These are phyloP conservation scores for Hericium alpestre DNA, from an alignment of 768 basidiomycete genomes.

Conservation along the genomic window DNA sequence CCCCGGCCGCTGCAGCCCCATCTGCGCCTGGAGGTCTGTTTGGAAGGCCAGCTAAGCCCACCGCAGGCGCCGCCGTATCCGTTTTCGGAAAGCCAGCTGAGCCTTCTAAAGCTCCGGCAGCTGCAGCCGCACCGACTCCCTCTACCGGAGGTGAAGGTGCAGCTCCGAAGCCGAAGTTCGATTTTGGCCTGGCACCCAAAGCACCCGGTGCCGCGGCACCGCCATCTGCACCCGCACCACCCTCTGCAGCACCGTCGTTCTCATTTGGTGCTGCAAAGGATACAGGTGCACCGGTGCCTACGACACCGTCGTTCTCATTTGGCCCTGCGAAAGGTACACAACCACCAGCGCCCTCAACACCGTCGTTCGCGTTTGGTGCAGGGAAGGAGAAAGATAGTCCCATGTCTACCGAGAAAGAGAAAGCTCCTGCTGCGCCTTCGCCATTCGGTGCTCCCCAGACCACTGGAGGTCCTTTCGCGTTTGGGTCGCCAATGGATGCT, in stretches of 20 bases:
- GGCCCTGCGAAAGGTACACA: neutral
- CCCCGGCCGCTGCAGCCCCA: neutral
- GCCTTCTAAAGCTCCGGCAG: neutral
- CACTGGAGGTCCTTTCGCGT: too few relatives aligned
- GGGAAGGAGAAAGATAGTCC: neutral
- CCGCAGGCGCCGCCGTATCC: neutral
- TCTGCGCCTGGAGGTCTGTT: neutral
- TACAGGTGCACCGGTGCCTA: neutral
- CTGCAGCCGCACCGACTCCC: conserved; percentile 1
- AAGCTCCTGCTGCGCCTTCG: conserved; percentile 2
- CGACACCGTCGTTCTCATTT: conserved; percentile 10
- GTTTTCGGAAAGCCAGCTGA: neutral
- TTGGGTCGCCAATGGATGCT: too few relatives aligned
- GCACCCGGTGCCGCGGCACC: conserved; percentile 3
- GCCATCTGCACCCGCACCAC: neutral
- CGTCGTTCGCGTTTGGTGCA: conserved; percentile 10
- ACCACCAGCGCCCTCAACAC: neutral
- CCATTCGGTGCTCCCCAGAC: neutral
- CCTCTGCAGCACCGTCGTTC: conserved; percentile 5
- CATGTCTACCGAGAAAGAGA: neutral
- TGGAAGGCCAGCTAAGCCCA: neutral
- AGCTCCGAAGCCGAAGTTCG: conserved; percentile 11
- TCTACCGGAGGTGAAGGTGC: conserved; percentile 1
- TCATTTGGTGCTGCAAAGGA: conserved; percentile 6
- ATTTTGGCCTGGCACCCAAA: conserved; percentile 12